These are phyloP conservation scores for Kuraishia ogatae DNA, from an alignment of 805 yeast genomes.

Conservation along the genomic window DNA sequence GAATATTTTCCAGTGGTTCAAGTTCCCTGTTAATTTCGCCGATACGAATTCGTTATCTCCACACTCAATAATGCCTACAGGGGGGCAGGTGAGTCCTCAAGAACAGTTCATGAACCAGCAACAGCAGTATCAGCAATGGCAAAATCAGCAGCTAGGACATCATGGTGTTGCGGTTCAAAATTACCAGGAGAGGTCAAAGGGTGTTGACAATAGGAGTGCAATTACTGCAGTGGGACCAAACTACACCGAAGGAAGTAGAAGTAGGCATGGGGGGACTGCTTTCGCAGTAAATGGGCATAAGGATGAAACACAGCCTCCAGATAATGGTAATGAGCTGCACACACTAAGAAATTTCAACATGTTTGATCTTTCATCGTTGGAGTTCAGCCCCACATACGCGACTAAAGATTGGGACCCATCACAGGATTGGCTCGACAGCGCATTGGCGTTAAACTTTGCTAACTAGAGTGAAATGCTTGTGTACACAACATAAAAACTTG, in stretches of 20 bases:
- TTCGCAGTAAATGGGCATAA: neutral
- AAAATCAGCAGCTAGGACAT: neutral
- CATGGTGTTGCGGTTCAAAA: neutral
- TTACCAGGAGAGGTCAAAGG: neutral
- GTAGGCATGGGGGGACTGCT: neutral
- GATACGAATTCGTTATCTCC: neutral
- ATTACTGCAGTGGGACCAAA: neutral
- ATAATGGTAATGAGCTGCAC: neutral
- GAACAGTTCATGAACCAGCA: neutral
- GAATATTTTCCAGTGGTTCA: slow-evolving; percentile 9
- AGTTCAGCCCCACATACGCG: neutral
- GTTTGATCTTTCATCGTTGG: slow-evolving; percentile 5
- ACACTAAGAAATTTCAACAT: slow-evolving; percentile 6
- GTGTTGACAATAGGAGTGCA: neutral
- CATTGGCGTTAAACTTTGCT: slow-evolving; percentile 1
- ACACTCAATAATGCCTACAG: neutral
- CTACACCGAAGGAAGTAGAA: neutral
- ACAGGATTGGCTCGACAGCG: slow-evolving; percentile 3
- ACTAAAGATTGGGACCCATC: neutral
- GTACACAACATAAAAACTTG: neutral
- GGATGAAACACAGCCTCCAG: neutral
- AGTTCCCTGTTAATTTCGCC: slow-evolving; percentile 7
- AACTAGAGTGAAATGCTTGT: neutral
- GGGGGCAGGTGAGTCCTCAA: neutral
- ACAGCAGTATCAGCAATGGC: neutral